phyloP scores from a whole-genome alignment of 2,329 filamentous ascomycete genomes.

The Cercospora janseana region DNA sequence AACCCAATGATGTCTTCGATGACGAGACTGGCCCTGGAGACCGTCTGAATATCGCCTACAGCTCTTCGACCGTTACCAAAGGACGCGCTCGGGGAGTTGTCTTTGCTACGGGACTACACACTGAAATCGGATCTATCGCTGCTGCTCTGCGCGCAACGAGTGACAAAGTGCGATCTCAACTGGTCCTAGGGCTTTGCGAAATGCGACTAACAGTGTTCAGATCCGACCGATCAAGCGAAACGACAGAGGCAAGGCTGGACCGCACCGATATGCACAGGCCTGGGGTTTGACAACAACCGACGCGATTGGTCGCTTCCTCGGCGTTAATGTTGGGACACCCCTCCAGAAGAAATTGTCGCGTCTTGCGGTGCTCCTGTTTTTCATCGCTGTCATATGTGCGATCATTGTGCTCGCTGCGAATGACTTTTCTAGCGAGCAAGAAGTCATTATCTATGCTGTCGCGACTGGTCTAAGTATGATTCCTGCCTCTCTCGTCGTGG shows the following conservation, averaged over 20 bases:
- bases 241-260: constrained; percentile 33
- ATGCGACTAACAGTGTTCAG: background rate
- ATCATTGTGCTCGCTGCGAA: constrained; percentile 67
- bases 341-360: constrained; percentile 81
- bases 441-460: constrained; percentile 65
- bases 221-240: constrained; percentile 38
- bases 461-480: constrained; percentile 60
- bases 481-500: constrained; percentile 49
- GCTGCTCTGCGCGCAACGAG: constrained; percentile 62
- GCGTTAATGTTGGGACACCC: constrained; percentile 72
- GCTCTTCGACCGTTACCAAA: constrained; percentile 66
- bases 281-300: constrained; percentile 54
- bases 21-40: constrained; percentile 62
- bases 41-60: constrained; percentile 67
- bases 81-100: constrained; percentile 68
- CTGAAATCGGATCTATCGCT: constrained; percentile 74
- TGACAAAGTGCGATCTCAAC: constrained; percentile 40
- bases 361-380: constrained; percentile 77
- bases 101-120: constrained; percentile 66
- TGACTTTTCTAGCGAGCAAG: constrained; percentile 48
- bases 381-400: constrained; percentile 66
- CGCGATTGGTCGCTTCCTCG: constrained; percentile 61
- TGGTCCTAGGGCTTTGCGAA: background rate
- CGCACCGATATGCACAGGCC: constrained; percentile 47
- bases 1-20: constrained; percentile 54